These are phyloP conservation scores for Phycomyces blakesleeanus DNA, from an alignment of 192 early-diverging fungal genomes.

Conservation along the genomic window DNA sequence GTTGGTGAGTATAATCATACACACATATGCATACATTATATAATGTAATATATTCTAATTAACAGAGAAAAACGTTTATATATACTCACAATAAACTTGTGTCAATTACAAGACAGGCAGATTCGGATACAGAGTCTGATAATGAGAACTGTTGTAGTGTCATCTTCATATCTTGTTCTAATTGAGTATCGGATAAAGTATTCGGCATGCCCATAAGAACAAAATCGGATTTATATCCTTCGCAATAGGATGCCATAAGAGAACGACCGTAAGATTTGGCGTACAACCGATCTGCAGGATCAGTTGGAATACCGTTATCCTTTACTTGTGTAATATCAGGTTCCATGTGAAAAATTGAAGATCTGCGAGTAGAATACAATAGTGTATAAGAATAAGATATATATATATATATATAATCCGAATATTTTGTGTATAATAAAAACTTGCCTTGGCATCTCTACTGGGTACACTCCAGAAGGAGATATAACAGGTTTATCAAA, in stretches of 20 bases:
- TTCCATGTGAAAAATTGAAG: constrained; percentile 31
- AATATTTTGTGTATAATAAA: no score
- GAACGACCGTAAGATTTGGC: constrained; percentile 57
- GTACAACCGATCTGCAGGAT: constrained; percentile 42
- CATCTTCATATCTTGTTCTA: constrained; percentile 41
- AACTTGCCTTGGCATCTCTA: constrained; percentile 24
- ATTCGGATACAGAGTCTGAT: constrained; percentile 26
- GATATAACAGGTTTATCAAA: neutral
- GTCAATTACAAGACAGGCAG: constrained; percentile 42
- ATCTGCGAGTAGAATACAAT: constrained; percentile 5
- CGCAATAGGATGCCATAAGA: constrained; percentile 51
- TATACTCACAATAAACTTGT: constrained; percentile 41
- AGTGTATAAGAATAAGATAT: neutral
- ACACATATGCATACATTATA: no score
- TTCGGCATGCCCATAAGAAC: constrained; percentile 53
- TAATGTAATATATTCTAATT: no score
- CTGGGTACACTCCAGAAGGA: constrained; percentile 12
- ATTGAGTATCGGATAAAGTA: constrained; percentile 8
- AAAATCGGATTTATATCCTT: constrained; percentile 53
- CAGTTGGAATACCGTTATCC: constrained; percentile 29
- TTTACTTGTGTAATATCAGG: constrained; percentile 30
- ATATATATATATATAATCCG: constrained; percentile 2
- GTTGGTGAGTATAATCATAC: no score
- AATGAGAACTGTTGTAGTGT: constrained; percentile 35
- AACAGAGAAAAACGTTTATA: no score